Conservation (phyloP, 1,139 yeast species). For the Pichia sp. region DNA sequence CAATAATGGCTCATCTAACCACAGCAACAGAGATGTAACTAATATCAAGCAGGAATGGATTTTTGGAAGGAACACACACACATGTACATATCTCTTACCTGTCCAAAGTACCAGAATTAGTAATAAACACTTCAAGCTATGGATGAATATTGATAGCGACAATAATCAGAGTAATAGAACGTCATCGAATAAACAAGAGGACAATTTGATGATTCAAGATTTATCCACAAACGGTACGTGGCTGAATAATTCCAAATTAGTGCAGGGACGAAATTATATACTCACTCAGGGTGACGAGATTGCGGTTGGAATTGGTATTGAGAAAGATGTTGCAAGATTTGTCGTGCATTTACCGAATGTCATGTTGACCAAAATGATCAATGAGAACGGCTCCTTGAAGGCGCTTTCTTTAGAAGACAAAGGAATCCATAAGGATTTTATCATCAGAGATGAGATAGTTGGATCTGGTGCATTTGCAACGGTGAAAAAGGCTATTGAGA, state of each 20-base stretch:
- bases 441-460: constrained; percentile 74
- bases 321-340: constrained; percentile 69
- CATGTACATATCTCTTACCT: constrained; percentile 58
- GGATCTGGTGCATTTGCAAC: constrained; percentile 98
- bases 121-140: constrained; percentile 70
- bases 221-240: constrained; percentile 87
- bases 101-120: constrained; percentile 68
- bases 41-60: constrained; percentile 54
- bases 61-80: constrained; percentile 63
- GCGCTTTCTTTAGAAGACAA: constrained; percentile 4
- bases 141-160: constrained; percentile 40
- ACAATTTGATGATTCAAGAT: constrained; percentile 58
- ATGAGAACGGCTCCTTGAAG: background rate
- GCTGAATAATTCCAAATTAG: constrained; percentile 68
- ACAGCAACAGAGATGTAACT: constrained; percentile 30
- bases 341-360: constrained; percentile 55
- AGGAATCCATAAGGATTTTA: constrained; percentile 71
- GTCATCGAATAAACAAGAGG: constrained; percentile 15
- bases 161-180: constrained; percentile 23
- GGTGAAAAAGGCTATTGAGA: constrained; percentile 83
- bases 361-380: constrained; percentile 20
- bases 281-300: constrained; percentile 90
- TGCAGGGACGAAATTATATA: constrained; percentile 77
- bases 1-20: constrained; percentile 33
- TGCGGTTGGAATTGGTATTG: constrained; percentile 83